These are phyloP conservation scores for Calonectria crousiana DNA, from an alignment of 2,329 filamentous ascomycete species.

Conservation along the genomic window DNA sequence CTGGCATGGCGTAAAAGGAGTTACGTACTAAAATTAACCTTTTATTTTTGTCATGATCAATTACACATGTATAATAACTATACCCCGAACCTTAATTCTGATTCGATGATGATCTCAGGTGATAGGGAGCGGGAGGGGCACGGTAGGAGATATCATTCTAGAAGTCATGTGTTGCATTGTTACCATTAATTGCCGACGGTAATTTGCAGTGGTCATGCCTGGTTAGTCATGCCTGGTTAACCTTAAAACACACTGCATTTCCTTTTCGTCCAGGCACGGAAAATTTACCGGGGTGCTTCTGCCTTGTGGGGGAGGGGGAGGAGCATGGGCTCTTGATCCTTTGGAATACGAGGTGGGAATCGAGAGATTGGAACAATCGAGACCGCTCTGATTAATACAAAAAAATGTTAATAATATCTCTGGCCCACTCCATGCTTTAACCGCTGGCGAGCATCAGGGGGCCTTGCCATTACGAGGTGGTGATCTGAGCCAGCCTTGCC, in stretches of 20 bases:
- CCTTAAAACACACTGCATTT: background rate
- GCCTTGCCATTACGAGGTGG: background rate
- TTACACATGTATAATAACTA: background rate
- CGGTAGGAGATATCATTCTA: background rate
- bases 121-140: background rate
- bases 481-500: background rate
- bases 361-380: conserved; percentile 7
- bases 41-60: background rate
- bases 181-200: background rate
- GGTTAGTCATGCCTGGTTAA: background rate
- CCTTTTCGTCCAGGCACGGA: background rate
- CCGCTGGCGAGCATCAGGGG: conserved; percentile 3
- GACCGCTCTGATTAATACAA: background rate
- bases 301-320: background rate
- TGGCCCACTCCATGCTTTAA: conserved; percentile 10
- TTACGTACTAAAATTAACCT: background rate
- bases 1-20: conserved; percentile 13
- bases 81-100: background rate
- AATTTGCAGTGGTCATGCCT: background rate
- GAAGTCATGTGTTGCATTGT: background rate
- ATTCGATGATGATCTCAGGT: background rate
- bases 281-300: background rate
- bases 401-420: conserved; percentile 7
- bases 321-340: background rate
- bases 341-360: conserved; percentile 3